A percentile compares a stretch with the other conserved stretches of the same genome.
phyloP scores from a whole-genome alignment of 495 filamentous ascomycete genomes.

The Neurospora sp. region DNA sequence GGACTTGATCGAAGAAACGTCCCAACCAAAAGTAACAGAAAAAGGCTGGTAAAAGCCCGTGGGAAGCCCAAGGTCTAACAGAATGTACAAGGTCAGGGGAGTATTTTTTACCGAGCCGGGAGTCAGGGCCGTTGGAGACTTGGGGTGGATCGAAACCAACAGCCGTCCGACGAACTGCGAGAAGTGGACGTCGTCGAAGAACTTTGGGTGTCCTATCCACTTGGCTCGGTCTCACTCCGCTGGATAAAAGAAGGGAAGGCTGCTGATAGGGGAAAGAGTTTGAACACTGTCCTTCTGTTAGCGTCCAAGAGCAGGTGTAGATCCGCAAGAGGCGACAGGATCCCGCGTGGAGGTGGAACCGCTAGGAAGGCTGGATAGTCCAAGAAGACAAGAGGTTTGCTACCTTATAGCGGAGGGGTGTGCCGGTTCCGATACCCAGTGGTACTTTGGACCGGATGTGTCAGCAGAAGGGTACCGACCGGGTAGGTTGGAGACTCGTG shows the following conservation, averaged over 20 bases:
- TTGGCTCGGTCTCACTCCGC: not conserved
- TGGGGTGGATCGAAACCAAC: constrained; percentile 2
- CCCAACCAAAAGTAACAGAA: not conserved
- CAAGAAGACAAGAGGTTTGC: not conserved
- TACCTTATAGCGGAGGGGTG: constrained; percentile 1
- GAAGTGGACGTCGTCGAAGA: not conserved
- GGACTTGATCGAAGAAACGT: not conserved
- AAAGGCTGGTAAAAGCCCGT: not conserved
- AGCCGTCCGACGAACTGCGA: constrained; percentile 4
- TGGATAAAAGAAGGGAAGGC: not conserved
- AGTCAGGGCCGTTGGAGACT: constrained; percentile 13
- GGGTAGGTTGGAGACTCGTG: not conserved
- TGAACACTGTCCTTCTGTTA: not conserved
- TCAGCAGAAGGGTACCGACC: constrained; percentile 1
- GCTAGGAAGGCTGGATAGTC: constrained; percentile 4
- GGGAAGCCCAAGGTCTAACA: not conserved
- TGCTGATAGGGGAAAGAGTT: not conserved
- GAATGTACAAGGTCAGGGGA: constrained; percentile 7
- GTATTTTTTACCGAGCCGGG: constrained; percentile 6
- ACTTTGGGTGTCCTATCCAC: not conserved
- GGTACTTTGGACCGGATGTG: not conserved
- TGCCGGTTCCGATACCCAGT: constrained; percentile 12
- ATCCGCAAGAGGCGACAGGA: constrained; percentile 8
- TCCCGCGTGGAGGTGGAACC: constrained; percentile 12
- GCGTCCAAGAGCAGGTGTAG: not conserved